Evolutionary conservation across 2,329 filamentous ascomycete genomes (phyloP).

Genomic region (Coleophoma eucalyptorum): DNA sequence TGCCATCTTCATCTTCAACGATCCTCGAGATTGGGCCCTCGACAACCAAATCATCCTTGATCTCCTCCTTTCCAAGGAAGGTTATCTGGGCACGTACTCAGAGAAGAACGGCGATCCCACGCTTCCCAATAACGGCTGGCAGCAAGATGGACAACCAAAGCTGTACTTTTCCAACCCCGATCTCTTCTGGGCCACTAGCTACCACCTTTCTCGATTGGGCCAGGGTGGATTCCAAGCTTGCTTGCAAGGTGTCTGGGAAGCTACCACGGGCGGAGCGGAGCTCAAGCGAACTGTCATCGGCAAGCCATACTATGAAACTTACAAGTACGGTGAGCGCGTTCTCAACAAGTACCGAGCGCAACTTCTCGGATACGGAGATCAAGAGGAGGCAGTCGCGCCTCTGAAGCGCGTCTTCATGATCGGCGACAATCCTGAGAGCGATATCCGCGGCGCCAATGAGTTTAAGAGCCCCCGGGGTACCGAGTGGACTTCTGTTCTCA

Average conservation of each 20-base stretch:
- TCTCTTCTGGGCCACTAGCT: conserved; percentile 81
- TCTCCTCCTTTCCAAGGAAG: conserved; percentile 72
- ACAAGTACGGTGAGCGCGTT: conserved; percentile 76
- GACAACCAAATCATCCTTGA: conserved; percentile 84
- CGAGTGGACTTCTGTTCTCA: conserved; percentile 74
- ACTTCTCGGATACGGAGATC: conserved; percentile 11
- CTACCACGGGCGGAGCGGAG: conserved; percentile 59
- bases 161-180: conserved; percentile 91
- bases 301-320: conserved; percentile 77
- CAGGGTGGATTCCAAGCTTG: conserved; percentile 89
- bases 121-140: conserved; percentile 74
- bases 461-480: conserved; percentile 64
- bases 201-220: conserved; percentile 81
- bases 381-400: conserved; percentile 30
- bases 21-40: conserved; percentile 92
- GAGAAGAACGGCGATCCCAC: conserved; percentile 61
- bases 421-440: conserved; percentile 84
- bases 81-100: conserved; percentile 78
- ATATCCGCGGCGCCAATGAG: conserved; percentile 82
- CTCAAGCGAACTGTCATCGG: conserved; percentile 69
- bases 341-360: conserved; percentile 54
- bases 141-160: conserved; percentile 73
- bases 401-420: conserved; percentile 87
- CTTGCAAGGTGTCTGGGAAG: conserved; percentile 74
- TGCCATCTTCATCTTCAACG: conserved; percentile 91